Evolutionary conservation across 2,329 filamentous ascomycete species (phyloP).

Genomic region (Colletotrichum kahawae): DNA sequence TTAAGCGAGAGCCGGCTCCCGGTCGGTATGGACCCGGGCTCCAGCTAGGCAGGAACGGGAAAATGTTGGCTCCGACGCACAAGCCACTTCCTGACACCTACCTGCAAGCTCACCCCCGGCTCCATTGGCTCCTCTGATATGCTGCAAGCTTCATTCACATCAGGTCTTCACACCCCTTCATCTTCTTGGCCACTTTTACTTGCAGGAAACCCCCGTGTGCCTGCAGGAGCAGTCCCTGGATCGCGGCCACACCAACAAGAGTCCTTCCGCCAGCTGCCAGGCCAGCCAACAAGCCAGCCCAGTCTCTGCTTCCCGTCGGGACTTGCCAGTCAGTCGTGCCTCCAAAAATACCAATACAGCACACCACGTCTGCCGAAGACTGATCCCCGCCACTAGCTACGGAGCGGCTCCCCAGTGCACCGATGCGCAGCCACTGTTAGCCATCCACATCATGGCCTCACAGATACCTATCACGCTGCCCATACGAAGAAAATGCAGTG

Average conservation of each 20-base stretch:
- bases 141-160: background rate
- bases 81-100: background rate
- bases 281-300: background rate
- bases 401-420: background rate
- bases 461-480: background rate
- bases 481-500: background rate
- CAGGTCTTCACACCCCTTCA: background rate
- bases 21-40: background rate
- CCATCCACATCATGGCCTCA: background rate
- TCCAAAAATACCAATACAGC: background rate
- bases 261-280: background rate
- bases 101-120: background rate
- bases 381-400: background rate
- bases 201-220: slow-evolving; percentile 7
- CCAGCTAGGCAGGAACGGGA: background rate
- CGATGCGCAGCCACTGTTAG: background rate
- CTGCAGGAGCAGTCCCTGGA: slow-evolving; percentile 16
- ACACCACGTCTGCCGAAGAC: background rate
- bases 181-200: background rate
- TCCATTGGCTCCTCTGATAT: background rate
- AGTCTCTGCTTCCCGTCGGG: background rate
- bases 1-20: background rate
- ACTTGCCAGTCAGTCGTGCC: background rate
- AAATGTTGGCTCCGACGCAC: background rate
- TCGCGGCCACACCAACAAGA: background rate